Conservation (phyloP, 2,329 filamentous ascomycete genomes). For the Phialocephala subalpina region DNA sequence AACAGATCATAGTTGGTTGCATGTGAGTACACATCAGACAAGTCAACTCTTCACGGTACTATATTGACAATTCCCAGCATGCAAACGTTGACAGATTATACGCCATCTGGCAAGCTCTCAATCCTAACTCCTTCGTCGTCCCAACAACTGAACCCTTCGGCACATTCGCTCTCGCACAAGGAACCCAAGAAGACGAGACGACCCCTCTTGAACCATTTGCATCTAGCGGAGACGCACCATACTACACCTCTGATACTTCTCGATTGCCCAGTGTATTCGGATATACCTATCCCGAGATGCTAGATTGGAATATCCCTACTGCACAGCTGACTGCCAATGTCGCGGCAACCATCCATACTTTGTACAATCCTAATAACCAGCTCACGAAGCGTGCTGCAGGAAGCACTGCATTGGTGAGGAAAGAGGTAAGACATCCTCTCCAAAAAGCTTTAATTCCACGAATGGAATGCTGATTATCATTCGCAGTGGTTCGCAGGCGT, state of each 20-base stretch:
- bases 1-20: conserved; percentile 51
- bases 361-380: conserved; percentile 50
- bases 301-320: conserved; percentile 58
- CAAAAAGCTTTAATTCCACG: not conserved
- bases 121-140: conserved; percentile 43
- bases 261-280: conserved; percentile 34
- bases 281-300: conserved; percentile 43
- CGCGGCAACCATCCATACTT: conserved; percentile 63
- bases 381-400: conserved; percentile 14
- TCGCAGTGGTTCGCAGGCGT: conserved; percentile 36
- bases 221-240: conserved; percentile 38
- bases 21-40: conserved; percentile 33
- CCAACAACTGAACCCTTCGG: conserved; percentile 42
- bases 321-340: conserved; percentile 66
- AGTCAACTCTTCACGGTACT: no score
- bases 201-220: conserved; percentile 38
- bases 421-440: conserved; percentile 1
- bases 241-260: conserved; percentile 33
- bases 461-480: conserved; percentile 7
- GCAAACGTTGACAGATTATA: conserved; percentile 67
- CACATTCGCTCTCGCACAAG: conserved; percentile 42
- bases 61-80: not conserved
- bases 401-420: not conserved
- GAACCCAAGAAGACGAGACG: conserved; percentile 40
- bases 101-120: conserved; percentile 57